A percentile compares a stretch with the other conserved stretches of the same genome.
These are phyloP conservation scores for Lactifluus volemus DNA, from an alignment of 768 basidiomycete species.

Conservation along the genomic window DNA sequence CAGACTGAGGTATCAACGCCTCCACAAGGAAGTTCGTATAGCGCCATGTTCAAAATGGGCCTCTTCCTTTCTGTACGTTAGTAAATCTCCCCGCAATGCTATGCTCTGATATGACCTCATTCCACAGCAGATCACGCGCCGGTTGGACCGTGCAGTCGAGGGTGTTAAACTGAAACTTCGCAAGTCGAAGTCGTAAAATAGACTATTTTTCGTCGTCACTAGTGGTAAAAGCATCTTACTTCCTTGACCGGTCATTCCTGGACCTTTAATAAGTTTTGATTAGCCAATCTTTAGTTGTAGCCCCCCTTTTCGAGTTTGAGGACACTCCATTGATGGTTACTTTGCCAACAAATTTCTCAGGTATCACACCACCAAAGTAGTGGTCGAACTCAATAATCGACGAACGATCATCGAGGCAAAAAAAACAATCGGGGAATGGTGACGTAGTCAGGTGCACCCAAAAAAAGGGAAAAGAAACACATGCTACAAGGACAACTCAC, in stretches of 20 bases:
- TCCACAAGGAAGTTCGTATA: neutral
- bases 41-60: neutral
- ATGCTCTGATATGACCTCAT: neutral
- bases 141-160: conserved; percentile 3
- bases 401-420: neutral
- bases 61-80: neutral
- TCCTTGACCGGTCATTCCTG: no score
- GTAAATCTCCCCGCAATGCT: neutral
- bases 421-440: neutral
- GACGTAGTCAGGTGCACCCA: neutral
- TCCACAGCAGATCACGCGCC: neutral
- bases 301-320: no score
- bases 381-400: neutral
- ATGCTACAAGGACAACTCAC: neutral
- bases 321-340: no score
- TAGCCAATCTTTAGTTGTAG: no score
- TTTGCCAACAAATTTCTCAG: no score
- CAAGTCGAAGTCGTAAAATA: neutral
- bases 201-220: no score
- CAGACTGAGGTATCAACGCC: neutral
- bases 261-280: no score
- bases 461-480: neutral
- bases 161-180: conserved; percentile 4
- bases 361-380: no score
- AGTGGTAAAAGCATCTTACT: no score